Evolutionary conservation across 768 basidiomycete species (phyloP).

Genomic region (Xanthoconium stramineum): DNA sequence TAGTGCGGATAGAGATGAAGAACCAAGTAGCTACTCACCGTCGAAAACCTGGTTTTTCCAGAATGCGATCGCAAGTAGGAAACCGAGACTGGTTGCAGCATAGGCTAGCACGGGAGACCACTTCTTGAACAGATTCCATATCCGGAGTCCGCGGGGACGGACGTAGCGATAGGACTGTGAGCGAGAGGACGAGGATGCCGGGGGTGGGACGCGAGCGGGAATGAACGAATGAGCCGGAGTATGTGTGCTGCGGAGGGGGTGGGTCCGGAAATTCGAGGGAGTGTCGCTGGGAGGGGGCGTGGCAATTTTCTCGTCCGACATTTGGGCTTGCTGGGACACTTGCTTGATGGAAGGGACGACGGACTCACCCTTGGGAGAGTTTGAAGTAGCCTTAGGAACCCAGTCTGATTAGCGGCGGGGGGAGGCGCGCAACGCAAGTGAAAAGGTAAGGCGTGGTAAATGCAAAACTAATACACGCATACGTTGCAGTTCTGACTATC

Average conservation of each 20-base stretch:
- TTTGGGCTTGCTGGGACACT: not conserved
- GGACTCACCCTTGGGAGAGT: not conserved
- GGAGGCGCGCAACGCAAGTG: too few relatives aligned
- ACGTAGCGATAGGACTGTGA: conserved; percentile 33
- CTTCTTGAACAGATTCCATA: conserved; percentile 59
- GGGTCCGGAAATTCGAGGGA: conserved; percentile 12
- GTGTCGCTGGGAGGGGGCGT: conserved; percentile 17
- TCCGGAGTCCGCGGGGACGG: conserved; percentile 49
- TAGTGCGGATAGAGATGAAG: conserved; percentile 2
- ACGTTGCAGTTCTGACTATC: too few relatives aligned
- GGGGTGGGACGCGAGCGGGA: conserved; percentile 18
- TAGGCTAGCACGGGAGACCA: conserved; percentile 81
- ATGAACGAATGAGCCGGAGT: conserved; percentile 19
- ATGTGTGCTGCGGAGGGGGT: conserved; percentile 13
- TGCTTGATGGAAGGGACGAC: too few relatives aligned
- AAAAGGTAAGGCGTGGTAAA: too few relatives aligned
- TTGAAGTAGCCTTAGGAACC: not conserved
- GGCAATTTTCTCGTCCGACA: conserved; percentile 24
- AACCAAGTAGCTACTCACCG: conserved; percentile 46
- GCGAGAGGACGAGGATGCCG: conserved; percentile 14
- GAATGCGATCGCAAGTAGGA: conserved; percentile 77
- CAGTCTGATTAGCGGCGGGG: not conserved
- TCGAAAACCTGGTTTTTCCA: conserved; percentile 81
- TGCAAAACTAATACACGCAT: too few relatives aligned
- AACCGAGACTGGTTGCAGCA: conserved; percentile 70